Evolutionary conservation across 768 basidiomycete genomes (phyloP).

Genomic region (Astraeus odoratus): DNA sequence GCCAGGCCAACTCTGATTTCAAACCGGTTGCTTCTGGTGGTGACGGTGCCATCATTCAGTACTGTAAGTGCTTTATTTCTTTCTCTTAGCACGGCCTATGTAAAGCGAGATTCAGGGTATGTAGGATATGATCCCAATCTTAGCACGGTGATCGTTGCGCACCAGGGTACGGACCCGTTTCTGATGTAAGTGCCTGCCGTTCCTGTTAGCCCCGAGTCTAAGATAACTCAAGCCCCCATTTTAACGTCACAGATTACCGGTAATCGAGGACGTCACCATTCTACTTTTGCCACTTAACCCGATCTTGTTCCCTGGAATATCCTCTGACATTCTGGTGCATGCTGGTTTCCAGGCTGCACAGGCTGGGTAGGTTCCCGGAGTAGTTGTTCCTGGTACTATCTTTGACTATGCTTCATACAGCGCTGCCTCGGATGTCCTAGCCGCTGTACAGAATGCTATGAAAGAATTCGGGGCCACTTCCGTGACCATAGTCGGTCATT

Average conservation of each 20-base stretch:
- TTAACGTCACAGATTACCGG: constrained; percentile 24
- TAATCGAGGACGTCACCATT: constrained; percentile 33
- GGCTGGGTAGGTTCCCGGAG: constrained; percentile 26
- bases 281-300: constrained; percentile 27
- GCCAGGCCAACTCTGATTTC: constrained; percentile 41
- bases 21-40: constrained; percentile 43
- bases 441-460: constrained; percentile 33
- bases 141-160: constrained; percentile 30
- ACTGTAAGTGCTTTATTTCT: constrained; percentile 25
- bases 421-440: constrained; percentile 33
- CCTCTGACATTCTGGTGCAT: constrained; percentile 34
- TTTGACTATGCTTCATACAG: constrained; percentile 16
- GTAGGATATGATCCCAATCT: constrained; percentile 45
- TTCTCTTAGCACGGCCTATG: not conserved
- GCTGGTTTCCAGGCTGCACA: constrained; percentile 37
- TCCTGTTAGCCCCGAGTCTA: not conserved
- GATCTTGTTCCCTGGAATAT: constrained; percentile 39
- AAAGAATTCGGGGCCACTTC: constrained; percentile 25
- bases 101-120: constrained; percentile 32
- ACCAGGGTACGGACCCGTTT: constrained; percentile 29
- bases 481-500: constrained; percentile 40
- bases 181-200: constrained; percentile 17
- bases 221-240: not conserved
- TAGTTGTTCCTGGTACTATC: not conserved
- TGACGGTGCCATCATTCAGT: constrained; percentile 35